A percentile compares a stretch with the other conserved stretches of the same genome.
These are phyloP conservation scores for Chloropicon primus DNA, from an alignment of 139 green algal species.

Conservation along the genomic window DNA sequence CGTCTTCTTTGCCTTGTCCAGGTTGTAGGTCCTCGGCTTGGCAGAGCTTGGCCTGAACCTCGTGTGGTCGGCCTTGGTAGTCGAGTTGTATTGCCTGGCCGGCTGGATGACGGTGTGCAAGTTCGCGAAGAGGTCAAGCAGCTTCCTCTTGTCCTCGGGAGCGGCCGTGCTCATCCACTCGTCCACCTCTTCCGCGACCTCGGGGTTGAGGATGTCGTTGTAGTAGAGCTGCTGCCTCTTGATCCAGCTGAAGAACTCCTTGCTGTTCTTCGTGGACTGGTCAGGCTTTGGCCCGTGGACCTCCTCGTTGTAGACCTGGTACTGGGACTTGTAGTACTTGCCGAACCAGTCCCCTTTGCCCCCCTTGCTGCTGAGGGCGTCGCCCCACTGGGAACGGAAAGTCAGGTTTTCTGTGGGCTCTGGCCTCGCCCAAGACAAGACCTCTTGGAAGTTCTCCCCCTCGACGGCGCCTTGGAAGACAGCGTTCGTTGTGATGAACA, in stretches of 20 bases:
- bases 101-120: not conserved
- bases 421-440: not conserved
- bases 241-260: slow-evolving; percentile 1
- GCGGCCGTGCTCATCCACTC: not conserved
- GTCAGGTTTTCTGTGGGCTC: not conserved
- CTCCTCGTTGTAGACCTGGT: not conserved
- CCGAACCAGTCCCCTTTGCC: not conserved
- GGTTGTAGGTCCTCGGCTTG: not conserved
- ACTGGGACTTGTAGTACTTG: not conserved
- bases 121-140: not conserved
- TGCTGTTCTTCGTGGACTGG: not conserved
- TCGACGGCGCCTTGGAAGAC: not conserved
- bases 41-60: not conserved
- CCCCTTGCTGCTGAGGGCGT: not conserved
- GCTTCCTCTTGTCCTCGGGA: not conserved
- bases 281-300: not conserved
- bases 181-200: not conserved
- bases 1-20: not conserved
- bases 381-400: not conserved
- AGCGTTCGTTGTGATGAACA: not conserved
- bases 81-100: not conserved
- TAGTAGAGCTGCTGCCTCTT: not conserved
- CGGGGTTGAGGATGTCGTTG: not conserved
- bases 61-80: not conserved
- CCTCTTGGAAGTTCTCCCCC: not conserved